Evolutionary conservation across 768 basidiomycete species (phyloP).

Genomic region (Trametes cingulata): DNA sequence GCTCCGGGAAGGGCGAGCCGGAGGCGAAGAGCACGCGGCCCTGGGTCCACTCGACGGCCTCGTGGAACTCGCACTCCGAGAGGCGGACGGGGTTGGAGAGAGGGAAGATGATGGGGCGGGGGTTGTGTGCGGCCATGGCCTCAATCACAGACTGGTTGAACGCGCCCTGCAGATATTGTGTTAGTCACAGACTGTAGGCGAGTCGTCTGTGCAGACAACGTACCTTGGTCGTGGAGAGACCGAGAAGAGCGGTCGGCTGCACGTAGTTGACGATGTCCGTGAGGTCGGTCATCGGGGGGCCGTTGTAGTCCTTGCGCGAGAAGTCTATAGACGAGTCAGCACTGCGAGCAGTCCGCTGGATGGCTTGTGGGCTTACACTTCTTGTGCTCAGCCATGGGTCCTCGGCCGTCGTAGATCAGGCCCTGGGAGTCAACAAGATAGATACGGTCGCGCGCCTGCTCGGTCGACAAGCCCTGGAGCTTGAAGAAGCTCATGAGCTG

Average conservation of each 20-base stretch:
- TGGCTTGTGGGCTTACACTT: constrained; percentile 50
- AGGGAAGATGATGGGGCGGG: constrained; percentile 88
- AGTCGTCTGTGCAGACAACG: constrained; percentile 21
- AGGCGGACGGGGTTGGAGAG: constrained; percentile 86
- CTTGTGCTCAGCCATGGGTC: constrained; percentile 78
- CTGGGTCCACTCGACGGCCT: constrained; percentile 69
- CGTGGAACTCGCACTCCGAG: constrained; percentile 78
- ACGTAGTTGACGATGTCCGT: constrained; percentile 79
- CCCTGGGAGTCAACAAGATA: constrained; percentile 89
- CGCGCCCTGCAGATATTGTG: constrained; percentile 51
- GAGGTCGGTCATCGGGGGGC: constrained; percentile 73
- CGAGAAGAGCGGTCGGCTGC: constrained; percentile 86
- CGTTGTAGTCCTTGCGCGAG: constrained; percentile 76
- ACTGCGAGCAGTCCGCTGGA: background rate
- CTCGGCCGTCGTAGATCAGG: constrained; percentile 75
- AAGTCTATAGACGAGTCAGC: constrained; percentile 54
- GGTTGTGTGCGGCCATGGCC: constrained; percentile 77
- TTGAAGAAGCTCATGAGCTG: constrained; percentile 91
- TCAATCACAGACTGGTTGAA: constrained; percentile 73
- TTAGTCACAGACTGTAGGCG: background rate
- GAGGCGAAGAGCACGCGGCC: constrained; percentile 84
- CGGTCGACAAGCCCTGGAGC: constrained; percentile 69
- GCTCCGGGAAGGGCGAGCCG: constrained; percentile 80
- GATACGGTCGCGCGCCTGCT: constrained; percentile 76
- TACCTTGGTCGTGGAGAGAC: constrained; percentile 82